These are phyloP conservation scores for Coemansia sp. DNA, from an alignment of 192 early-diverging fungal species.

Conservation along the genomic window DNA sequence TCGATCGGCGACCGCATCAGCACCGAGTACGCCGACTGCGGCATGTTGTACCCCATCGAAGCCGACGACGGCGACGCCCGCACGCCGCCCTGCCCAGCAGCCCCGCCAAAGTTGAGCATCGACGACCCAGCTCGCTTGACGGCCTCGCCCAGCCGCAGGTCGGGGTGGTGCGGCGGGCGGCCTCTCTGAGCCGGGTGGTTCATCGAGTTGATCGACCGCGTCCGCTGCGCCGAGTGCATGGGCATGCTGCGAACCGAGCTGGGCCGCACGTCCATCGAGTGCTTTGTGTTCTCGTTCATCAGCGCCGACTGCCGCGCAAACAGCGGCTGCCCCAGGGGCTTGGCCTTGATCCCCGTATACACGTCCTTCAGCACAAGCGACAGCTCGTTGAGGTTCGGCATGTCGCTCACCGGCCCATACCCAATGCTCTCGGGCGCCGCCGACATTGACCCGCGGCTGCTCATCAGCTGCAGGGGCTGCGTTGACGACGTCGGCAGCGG, in stretches of 20 bases:
- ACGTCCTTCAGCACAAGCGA: constrained; percentile 51
- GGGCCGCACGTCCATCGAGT: constrained; percentile 35
- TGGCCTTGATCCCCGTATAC: constrained; percentile 51
- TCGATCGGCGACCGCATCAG: constrained; percentile 52
- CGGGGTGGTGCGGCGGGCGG: constrained; percentile 35
- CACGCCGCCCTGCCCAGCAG: constrained; percentile 10
- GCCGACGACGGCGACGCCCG: constrained; percentile 45
- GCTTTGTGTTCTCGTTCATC: constrained; percentile 24
- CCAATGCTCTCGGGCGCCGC: constrained; percentile 1
- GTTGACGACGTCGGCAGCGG: background rate
- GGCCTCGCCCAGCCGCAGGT: constrained; percentile 21
- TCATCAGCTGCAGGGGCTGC: background rate
- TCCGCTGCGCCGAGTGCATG: constrained; percentile 45
- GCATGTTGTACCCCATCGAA: constrained; percentile 22
- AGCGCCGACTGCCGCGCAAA: constrained; percentile 46
- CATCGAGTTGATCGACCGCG: constrained; percentile 49
- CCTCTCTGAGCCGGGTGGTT: constrained; percentile 5
- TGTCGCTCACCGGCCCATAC: background rate
- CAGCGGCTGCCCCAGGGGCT: constrained; percentile 52
- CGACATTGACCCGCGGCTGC: constrained; percentile 25
- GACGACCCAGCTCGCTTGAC: constrained; percentile 29
- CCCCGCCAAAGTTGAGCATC: constrained; percentile 33
- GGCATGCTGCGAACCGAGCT: constrained; percentile 55
- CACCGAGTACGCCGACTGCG: constrained; percentile 30
- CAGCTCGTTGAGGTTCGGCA: constrained; percentile 47